These are phyloP conservation scores for Boletales sp. DNA, from an alignment of 768 basidiomycete genomes.

Conservation along the genomic window DNA sequence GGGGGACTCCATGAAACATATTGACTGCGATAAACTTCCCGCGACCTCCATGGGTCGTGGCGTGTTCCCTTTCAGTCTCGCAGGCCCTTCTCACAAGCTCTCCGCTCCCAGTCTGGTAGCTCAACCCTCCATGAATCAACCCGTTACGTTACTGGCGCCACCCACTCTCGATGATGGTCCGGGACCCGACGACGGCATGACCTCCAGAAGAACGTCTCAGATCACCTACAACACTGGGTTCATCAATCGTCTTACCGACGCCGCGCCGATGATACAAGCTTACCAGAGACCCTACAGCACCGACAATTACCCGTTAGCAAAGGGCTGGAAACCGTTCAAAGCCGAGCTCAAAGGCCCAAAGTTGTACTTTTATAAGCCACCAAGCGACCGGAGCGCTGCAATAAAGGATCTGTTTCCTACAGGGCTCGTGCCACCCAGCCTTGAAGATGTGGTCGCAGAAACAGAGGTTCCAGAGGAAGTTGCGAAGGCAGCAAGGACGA, in stretches of 20 bases:
- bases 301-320: constrained; percentile 42
- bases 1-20: constrained; percentile 28
- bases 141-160: constrained; percentile 44
- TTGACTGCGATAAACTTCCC: constrained; percentile 29
- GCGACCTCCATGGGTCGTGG: constrained; percentile 16
- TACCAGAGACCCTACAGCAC: constrained; percentile 27
- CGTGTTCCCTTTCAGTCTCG: constrained; percentile 30
- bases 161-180: constrained; percentile 45
- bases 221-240: constrained; percentile 74
- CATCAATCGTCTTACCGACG: constrained; percentile 62
- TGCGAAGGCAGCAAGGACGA: constrained; percentile 30
- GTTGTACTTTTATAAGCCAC: constrained; percentile 83
- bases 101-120: constrained; percentile 15
- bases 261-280: constrained; percentile 39
- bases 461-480: constrained; percentile 26
- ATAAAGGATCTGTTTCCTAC: constrained; percentile 76
- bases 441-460: constrained; percentile 42
- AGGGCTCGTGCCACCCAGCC: constrained; percentile 50
- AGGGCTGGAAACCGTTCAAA: constrained; percentile 87
- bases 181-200: constrained; percentile 30
- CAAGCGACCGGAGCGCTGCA: constrained; percentile 58
- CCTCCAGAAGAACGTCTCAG: constrained; percentile 67
- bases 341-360: constrained; percentile 82
- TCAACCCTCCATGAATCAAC: constrained; percentile 21
- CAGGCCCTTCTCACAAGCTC: constrained; percentile 27